phyloP scores from a whole-genome alignment of 371 early-diverging fungal genomes.

The Syncephalis plumigaleata region DNA sequence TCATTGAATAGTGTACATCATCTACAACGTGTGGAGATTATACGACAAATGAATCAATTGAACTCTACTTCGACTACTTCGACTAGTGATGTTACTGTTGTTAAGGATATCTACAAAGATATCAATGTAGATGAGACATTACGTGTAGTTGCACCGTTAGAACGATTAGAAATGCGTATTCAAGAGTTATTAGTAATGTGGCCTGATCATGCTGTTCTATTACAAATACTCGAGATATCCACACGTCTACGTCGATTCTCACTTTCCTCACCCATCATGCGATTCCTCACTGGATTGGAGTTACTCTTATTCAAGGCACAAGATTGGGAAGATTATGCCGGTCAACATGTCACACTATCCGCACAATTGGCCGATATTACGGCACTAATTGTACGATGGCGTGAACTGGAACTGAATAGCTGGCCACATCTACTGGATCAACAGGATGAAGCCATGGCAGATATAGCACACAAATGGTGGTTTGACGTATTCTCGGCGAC shows the following conservation, averaged over 20 bases:
- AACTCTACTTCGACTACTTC: constrained; percentile 7
- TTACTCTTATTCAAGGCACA: constrained; percentile 68
- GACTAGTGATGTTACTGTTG: constrained; percentile 15
- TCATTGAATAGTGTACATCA: too few species aligned
- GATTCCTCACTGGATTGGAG: constrained; percentile 80
- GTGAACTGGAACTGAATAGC: constrained; percentile 75
- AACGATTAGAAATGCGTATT: constrained; percentile 40
- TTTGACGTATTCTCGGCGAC: constrained; percentile 49
- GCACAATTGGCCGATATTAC: constrained; percentile 53
- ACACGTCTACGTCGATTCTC: constrained; percentile 58
- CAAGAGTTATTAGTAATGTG: constrained; percentile 49
- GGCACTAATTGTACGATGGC: constrained; percentile 66
- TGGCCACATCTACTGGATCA: constrained; percentile 78
- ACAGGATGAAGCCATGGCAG: constrained; percentile 50
- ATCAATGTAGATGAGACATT: constrained; percentile 55
- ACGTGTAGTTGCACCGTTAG: constrained; percentile 39
- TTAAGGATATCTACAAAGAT: constrained; percentile 85
- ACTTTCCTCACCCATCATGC: constrained; percentile 70
- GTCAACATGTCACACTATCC: constrained; percentile 61
- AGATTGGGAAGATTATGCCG: constrained; percentile 91
- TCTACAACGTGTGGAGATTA: too few species aligned
- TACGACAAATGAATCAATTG: too few species aligned
- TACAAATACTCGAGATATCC: constrained; percentile 46
- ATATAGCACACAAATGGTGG: constrained; percentile 65
- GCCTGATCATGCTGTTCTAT: constrained; percentile 82